Evolutionary conservation across 23 red algal species (phyloP), one percentile per base, ranked within the genome.

Genomic region (Gracilaria caudata): DNA sequence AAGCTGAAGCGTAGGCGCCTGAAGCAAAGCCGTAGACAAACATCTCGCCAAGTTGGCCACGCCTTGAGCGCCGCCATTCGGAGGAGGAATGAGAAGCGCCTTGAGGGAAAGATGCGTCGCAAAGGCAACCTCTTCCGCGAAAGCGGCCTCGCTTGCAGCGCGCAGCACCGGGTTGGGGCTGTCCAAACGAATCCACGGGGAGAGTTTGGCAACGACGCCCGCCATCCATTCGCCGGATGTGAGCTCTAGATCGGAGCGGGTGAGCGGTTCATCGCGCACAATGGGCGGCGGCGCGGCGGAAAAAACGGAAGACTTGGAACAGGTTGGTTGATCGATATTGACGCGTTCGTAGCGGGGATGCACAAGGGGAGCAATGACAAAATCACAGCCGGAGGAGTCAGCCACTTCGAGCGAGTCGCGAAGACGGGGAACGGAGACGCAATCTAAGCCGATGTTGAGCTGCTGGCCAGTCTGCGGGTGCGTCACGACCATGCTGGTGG

Each of bases 231-330:
- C 80, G 34, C 83, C 85, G 29, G 88, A 92, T 25, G 83, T 75
- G 34, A 97, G 61, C 80, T 97, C 94, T 34, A 97, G 25, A 74
- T 94, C 94, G 28, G 88, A 97, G 35, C 92, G 84, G 9, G 92
- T 94, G 28, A 94, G 84, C 7, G 92, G 92, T 38, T 89, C 92
- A 41, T 78, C 71, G 51, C 92, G 91, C 10, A 94, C 46, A 12
- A 94, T 94, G 20, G 56, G 66, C 11, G 91, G 82, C 2, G 70
- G 81, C 6, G 40, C 61, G 43, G 59, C 54, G n/a, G 81, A 41
- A 64, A 60, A 61, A 41, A 47, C 30, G n/a, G 66, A 87, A 3
- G 55, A 39, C 44, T 77, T 78, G n/a, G 85, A 43, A 20, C 53
- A 13, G 64, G 56, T 24, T 1, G 64, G 74, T 11, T 51, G n/a